Conservation (phyloP, 805 yeast genomes). For the Barnettozyma sp. region DNA sequence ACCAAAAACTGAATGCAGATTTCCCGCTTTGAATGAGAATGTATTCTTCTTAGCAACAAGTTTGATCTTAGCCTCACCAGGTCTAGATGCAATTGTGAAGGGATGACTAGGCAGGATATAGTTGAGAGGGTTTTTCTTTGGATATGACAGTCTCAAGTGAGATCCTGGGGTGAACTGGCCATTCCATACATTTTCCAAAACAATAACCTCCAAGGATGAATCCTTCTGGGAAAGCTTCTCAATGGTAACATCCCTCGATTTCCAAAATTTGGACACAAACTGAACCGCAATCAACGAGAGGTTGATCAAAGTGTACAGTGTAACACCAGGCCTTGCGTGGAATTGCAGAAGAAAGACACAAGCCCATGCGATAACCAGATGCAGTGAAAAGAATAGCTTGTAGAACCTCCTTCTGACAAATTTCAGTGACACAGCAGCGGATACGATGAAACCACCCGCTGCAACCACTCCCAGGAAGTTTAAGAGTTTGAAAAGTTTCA, state of each 20-base stretch:
- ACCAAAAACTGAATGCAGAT: slow-evolving; percentile 33
- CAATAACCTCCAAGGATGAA: slow-evolving; percentile 21
- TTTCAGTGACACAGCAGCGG: slow-evolving; percentile 41
- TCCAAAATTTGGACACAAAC: slow-evolving; percentile 28
- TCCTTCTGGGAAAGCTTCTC: slow-evolving; percentile 15
- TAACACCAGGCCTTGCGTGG: slow-evolving; percentile 71
- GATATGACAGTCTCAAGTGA: slow-evolving; percentile 46
- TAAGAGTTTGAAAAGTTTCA: slow-evolving; percentile 29
- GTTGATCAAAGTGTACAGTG: slow-evolving; percentile 28
- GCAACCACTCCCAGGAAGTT: slow-evolving; percentile 51
- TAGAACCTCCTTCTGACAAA: slow-evolving; percentile 46
- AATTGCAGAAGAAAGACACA: slow-evolving; percentile 39
- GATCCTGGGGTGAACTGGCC: slow-evolving; percentile 42
- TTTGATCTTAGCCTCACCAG: slow-evolving; percentile 33
- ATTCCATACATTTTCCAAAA: slow-evolving; percentile 23
- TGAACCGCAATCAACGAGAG: slow-evolving; percentile 31
- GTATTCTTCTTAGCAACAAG: slow-evolving; percentile 39
- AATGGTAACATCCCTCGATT: slow-evolving; percentile 14
- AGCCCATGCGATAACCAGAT: slow-evolving; percentile 42
- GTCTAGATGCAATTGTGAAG: slow-evolving; percentile 47
- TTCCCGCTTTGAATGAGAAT: slow-evolving; percentile 29
- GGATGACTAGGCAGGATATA: slow-evolving; percentile 63
- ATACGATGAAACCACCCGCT: slow-evolving; percentile 28
- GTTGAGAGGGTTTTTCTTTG: slow-evolving; percentile 31
- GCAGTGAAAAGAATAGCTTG: slow-evolving; percentile 47